These are phyloP conservation scores for Rosa lucieae DNA, from an alignment of 306 rosid species.

Conservation along the genomic window DNA sequence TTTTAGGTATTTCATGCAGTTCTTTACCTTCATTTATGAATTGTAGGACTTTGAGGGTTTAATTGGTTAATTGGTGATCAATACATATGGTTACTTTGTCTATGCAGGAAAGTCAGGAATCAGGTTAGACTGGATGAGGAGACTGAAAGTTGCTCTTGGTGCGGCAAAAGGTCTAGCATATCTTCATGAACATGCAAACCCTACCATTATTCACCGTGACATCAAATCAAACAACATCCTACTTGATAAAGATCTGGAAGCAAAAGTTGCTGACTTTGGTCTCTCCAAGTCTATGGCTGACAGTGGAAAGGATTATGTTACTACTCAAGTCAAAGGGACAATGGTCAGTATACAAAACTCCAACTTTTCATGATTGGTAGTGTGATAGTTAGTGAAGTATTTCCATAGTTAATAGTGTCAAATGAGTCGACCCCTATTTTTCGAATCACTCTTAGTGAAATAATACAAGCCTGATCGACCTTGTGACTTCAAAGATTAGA, in stretches of 20 bases:
- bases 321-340: conserved; percentile 87
- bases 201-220: conserved; percentile 81
- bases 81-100: neutral
- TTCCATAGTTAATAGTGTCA: neutral
- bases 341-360: conserved; percentile 36
- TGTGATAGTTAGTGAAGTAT: neutral
- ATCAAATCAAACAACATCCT: conserved; percentile 76
- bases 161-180: conserved; percentile 75
- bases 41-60: neutral
- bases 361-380: neutral
- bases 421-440: neutral
- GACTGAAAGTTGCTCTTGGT: conserved; percentile 64
- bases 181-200: conserved; percentile 77
- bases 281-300: conserved; percentile 69
- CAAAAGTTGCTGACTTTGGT: conserved; percentile 87
- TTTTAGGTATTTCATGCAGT: conserved; percentile 53
- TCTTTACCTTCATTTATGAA: neutral
- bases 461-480: neutral
- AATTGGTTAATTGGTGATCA: neutral
- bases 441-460: neutral
- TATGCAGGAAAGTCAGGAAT: conserved; percentile 65
- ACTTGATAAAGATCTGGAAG: conserved; percentile 58
- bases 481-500: too few relatives aligned
- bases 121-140: conserved; percentile 68
- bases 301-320: conserved; percentile 46